Percentiles rank a stretch among this genome's conserved stretches.
These are phyloP conservation scores for Ilyonectria destructans DNA, from an alignment of 2,329 filamentous ascomycete genomes.

Conservation along the genomic window DNA sequence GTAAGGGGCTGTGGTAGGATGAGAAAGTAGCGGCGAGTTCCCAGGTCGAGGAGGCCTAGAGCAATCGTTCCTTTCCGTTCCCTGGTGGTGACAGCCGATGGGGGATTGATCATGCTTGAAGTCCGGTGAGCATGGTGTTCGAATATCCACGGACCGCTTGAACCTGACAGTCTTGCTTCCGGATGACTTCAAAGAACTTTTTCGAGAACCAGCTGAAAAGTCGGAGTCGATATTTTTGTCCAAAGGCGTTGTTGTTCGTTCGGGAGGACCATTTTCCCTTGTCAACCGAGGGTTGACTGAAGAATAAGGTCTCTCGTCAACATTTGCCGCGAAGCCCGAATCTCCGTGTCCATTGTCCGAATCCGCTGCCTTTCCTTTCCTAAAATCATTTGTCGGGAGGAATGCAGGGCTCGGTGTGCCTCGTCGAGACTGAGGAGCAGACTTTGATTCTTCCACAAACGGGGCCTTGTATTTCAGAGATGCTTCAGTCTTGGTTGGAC, in stretches of 20 bases:
- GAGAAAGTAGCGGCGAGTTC: conserved; percentile 40
- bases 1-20: not conserved
- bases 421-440: conserved; percentile 27
- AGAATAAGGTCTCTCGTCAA: conserved; percentile 26
- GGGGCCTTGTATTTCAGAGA: conserved; percentile 44
- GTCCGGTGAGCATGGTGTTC: conserved; percentile 30
- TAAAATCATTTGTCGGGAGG: not conserved
- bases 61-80: not conserved
- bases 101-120: conserved; percentile 31
- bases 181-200: conserved; percentile 44
- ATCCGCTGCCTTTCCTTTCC: not conserved
- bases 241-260: conserved; percentile 12
- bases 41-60: conserved; percentile 10
- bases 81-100: not conserved
- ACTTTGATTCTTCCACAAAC: conserved; percentile 48
- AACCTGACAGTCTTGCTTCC: conserved; percentile 49
- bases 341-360: not conserved
- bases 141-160: conserved; percentile 42
- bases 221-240: conserved; percentile 40
- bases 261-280: not conserved
- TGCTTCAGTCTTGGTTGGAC: not conserved
- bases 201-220: conserved; percentile 37
- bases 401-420: conserved; percentile 6
- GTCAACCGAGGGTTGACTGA: conserved; percentile 12
- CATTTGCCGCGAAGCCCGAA: conserved; percentile 20